phyloP scores from a whole-genome alignment of 2,329 filamentous ascomycete species.

The Apiospora arundinis region DNA sequence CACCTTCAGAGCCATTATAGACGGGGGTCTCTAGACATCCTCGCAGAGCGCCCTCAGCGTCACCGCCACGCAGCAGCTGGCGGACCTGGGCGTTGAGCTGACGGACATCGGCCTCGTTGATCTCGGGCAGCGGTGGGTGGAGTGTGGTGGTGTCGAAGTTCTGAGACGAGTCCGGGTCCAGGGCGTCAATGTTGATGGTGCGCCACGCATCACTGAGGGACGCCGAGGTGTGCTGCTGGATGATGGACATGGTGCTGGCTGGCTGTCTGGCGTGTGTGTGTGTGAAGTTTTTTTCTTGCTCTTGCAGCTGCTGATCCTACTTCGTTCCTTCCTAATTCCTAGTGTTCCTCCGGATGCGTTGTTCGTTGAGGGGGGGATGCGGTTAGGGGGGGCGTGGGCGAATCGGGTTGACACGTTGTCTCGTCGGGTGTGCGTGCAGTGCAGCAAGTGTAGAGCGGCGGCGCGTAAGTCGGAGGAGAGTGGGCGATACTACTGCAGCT shows the following conservation, averaged over 20 bases:
- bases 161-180: slow-evolving; percentile 85
- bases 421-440: too few relatives aligned
- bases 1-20: slow-evolving; percentile 65
- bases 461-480: too few relatives aligned
- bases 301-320: too few relatives aligned
- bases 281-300: too few relatives aligned
- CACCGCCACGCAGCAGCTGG: slow-evolving; percentile 85
- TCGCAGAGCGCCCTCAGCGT: slow-evolving; percentile 84
- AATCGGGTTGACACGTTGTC: too few relatives aligned
- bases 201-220: slow-evolving; percentile 73
- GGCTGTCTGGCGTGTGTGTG: too few relatives aligned
- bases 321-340: too few relatives aligned
- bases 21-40: slow-evolving; percentile 86
- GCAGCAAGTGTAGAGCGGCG: too few relatives aligned
- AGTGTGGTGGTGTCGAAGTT: slow-evolving; percentile 93
- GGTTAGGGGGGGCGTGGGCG: too few relatives aligned
- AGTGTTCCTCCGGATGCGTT: too few relatives aligned
- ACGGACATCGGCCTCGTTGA: slow-evolving; percentile 79
- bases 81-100: slow-evolving; percentile 80
- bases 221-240: slow-evolving; percentile 67
- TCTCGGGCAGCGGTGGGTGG: slow-evolving; percentile 75
- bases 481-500: too few relatives aligned
- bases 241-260: slow-evolving; percentile 64
- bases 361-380: too few relatives aligned
- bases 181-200: slow-evolving; percentile 92